These are phyloP conservation scores for Chlamydomonas reinhardtii DNA, from an alignment of 163 green algal species.

Conservation along the genomic window DNA sequence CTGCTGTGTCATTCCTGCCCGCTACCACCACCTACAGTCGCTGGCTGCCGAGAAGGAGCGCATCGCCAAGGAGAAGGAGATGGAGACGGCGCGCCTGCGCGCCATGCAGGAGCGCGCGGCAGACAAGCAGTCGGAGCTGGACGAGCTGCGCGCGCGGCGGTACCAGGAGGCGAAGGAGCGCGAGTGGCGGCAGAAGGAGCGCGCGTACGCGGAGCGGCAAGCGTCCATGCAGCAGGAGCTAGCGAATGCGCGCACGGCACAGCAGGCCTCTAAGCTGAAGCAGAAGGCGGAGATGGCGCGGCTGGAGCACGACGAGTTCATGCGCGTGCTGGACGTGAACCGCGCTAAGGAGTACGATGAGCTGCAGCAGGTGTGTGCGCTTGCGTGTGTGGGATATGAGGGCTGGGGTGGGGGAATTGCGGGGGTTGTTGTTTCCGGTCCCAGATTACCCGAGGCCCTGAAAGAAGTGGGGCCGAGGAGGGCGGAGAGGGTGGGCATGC, in stretches of 20 bases:
- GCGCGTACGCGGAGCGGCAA: conserved; percentile 61
- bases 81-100: conserved; percentile 85
- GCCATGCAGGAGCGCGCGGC: conserved; percentile 84
- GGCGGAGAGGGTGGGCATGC: too few relatives aligned
- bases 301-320: conserved; percentile 83
- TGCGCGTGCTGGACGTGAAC: conserved; percentile 83
- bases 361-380: conserved; percentile 53
- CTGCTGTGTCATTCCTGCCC: too few relatives aligned
- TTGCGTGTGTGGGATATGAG: too few relatives aligned
- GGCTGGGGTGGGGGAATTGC: neutral
- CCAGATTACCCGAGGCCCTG: too few relatives aligned
- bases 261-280: conserved; percentile 80
- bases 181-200: conserved; percentile 82
- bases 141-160: conserved; percentile 87
- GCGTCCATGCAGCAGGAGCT: conserved; percentile 73
- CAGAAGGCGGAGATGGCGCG: conserved; percentile 77
- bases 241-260: conserved; percentile 72
- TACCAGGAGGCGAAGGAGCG: conserved; percentile 84
- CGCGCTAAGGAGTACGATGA: conserved; percentile 72
- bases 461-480: too few relatives aligned
- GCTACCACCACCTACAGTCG: conserved; percentile 51
- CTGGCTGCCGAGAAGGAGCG: conserved; percentile 82
- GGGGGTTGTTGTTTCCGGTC: too few relatives aligned
- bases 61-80: conserved; percentile 84
- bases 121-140: conserved; percentile 85